phyloP scores from a whole-genome alignment of 768 basidiomycete species.

The Paxillus involutus region DNA sequence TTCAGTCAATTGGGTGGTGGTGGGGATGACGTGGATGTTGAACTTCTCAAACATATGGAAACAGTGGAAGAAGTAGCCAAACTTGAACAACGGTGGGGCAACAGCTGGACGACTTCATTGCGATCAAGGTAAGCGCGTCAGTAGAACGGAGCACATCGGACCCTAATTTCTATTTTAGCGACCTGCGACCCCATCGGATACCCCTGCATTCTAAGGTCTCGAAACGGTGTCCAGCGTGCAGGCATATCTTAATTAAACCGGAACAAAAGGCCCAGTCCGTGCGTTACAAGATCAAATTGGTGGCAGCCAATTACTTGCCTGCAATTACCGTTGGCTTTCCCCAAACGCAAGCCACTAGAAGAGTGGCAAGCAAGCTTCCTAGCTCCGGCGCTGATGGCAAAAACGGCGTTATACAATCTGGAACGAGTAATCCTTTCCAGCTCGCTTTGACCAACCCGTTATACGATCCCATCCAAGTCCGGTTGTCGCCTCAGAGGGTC shows the following conservation, averaged over 20 bases:
- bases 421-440: slow-evolving; percentile 83
- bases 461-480: slow-evolving; percentile 92
- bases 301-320: slow-evolving; percentile 93
- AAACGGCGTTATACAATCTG: slow-evolving; percentile 57
- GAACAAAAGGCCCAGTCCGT: slow-evolving; percentile 96
- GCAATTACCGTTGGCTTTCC: slow-evolving; percentile 75
- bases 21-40: slow-evolving; percentile 68
- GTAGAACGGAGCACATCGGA: neutral
- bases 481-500: slow-evolving; percentile 73
- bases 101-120: slow-evolving; percentile 72
- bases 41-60: slow-evolving; percentile 67
- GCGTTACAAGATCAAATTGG: slow-evolving; percentile 96
- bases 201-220: slow-evolving; percentile 92
- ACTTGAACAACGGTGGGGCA: slow-evolving; percentile 79
- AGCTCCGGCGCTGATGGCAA: slow-evolving; percentile 38
- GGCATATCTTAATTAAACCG: slow-evolving; percentile 97
- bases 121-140: slow-evolving; percentile 52
- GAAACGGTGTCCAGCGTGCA: slow-evolving; percentile 92
- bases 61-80: slow-evolving; percentile 60
- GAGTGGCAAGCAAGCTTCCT: slow-evolving; percentile 36
- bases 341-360: slow-evolving; percentile 43
- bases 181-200: slow-evolving; percentile 85
- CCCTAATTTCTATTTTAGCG: slow-evolving; percentile 42
- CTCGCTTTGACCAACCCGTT: slow-evolving; percentile 92
- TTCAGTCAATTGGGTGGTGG: slow-evolving; percentile 55